Base-by-base conservation (phyloP, 2,329 filamentous ascomycete species). In the Chrysosporium keratinophilum region DNA sequence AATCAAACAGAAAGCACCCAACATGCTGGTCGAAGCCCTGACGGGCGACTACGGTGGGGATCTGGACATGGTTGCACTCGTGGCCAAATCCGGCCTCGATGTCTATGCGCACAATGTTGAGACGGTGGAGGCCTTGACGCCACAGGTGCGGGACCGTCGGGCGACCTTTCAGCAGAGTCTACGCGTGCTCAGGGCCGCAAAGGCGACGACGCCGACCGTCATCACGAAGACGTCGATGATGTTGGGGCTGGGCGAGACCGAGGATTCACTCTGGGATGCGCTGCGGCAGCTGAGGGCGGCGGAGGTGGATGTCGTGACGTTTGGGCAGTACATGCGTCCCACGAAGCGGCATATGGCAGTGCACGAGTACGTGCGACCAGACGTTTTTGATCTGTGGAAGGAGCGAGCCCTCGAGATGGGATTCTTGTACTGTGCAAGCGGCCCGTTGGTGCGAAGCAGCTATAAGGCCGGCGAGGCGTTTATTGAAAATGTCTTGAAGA, bases 201-300 rank as follows among this genome's bases (percentile, higher is more conserved):
- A 98, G 77, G 78, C 81, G 56, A 81, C 85, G 1, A 81, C 80
- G 55, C 80, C 84, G 1, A 80, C 80, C 2, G 78, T 97, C 56
- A 95, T 98, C 63, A 98, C 93, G n/a, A 98, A 98, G 78, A 97
- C 93, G 1, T 95, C 88, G 62, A 82, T 98, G 59, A 98, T 98
- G 93, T 78, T 98, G 20, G 93, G 93, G 3, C 73, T 98, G 4
- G 93, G 93, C 11, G 93, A 98, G 77, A 89, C 84, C 23, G 90
- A 97, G 63, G 80, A 86, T 15, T 86, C 97, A 72, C 70, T 98
- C 0, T 85, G 82, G 79, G 81, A 87, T 58, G 82, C 91, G 0
- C 71, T 97, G 56, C 80, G 76, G 68, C 87, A 94, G 68, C 78
- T 98, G 11, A 81, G 93, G 55, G 83, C 83, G 60, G 79, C 82